phyloP scores from a whole-genome alignment of 345 rosid species.

The Arabis alpina region DNA sequence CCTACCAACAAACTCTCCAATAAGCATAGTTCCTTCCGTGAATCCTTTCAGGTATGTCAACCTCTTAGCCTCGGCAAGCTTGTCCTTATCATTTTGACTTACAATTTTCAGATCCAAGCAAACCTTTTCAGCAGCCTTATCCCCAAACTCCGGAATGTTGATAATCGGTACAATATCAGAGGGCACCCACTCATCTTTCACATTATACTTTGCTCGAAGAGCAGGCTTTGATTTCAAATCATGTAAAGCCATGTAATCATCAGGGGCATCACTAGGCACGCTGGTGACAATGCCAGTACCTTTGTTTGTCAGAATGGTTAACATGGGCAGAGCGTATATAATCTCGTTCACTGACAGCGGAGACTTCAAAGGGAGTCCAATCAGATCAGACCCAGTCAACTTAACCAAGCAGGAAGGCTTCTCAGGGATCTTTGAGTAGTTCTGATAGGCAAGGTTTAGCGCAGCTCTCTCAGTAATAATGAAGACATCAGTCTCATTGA shows the following conservation, averaged over 20 bases:
- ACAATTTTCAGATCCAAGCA: conserved; percentile 80
- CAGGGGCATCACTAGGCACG: conserved; percentile 98
- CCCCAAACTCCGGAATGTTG: conserved; percentile 83
- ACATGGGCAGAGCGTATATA: conserved; percentile 93
- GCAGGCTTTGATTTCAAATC: conserved; percentile 85
- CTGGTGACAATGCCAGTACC: conserved; percentile 97
- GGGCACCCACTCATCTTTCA: conserved; percentile 94
- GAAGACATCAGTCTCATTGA: conserved; percentile 77
- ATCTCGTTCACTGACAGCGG: conserved; percentile 70
- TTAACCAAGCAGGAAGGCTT: conserved; percentile 80
- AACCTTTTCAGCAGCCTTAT: conserved; percentile 84
- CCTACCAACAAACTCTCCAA: conserved; percentile 74
- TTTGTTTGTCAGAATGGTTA: conserved; percentile 88
- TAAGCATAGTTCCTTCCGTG: conserved; percentile 79
- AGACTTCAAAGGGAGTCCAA: conserved; percentile 82
- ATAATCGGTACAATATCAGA: conserved; percentile 77
- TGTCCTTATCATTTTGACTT: conserved; percentile 93
- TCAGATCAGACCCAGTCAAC: conserved; percentile 81
- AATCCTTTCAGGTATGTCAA: conserved; percentile 86
- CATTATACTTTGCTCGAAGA: conserved; percentile 68
- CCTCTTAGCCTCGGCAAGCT: conserved; percentile 91
- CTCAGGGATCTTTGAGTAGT: conserved; percentile 67
- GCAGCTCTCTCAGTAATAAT: conserved; percentile 80
- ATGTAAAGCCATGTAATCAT: conserved; percentile 84
- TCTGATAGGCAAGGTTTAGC: conserved; percentile 87